Evolutionary conservation across 176 grass and related monocot genomes (phyloP), one percentile per base, ranked within the genome.

Genomic region (Musa itinerans): DNA sequence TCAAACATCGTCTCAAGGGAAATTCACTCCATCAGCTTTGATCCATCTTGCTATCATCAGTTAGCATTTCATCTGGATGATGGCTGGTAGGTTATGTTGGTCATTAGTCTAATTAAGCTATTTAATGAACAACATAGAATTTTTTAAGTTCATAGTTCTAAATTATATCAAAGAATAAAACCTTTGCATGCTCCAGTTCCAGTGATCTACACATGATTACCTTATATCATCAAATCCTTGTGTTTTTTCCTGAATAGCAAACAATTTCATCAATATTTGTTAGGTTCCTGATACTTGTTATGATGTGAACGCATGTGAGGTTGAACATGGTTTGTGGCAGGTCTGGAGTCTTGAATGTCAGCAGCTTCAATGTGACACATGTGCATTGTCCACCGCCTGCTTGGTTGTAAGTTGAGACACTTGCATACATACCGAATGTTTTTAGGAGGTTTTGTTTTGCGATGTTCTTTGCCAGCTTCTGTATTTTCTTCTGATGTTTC

Each of bases 1-100:
- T 73, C 94, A 29, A 89, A 91, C 82, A 98, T 98, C 81, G 82
- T 89, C 29, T 81, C 88, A 76, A 87, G 67, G 50, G 86, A 84
- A 83, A 85, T 98, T 80, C 81, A 87, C 51, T 90, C 82, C 0
- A 89, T 98, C 79, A 89, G 79, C n/a, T 91, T 93, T 78, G 74
- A 93, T 52, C 90, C 94, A 71, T 87, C 77, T 73, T 93, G 88
- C 64, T 83, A 88, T 61, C 67, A 89, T 81, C 90, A 93, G 76
- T 83, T 98, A 72, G 88, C 84, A 25, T 98, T 98, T 76, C 90
- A 98, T 87, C 88, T 93, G 79, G 94, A 90, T 57, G 86, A 93
- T 89, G 90, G 90, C 64, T 98, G 90, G 88, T 93, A 89, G 71
- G 80, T 83, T 75, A 49, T 77, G 34, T 7, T 43, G 22, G 50